Base-by-base conservation (phyloP, 2,329 filamentous ascomycete genomes). In the Alternaria gaisen region DNA sequence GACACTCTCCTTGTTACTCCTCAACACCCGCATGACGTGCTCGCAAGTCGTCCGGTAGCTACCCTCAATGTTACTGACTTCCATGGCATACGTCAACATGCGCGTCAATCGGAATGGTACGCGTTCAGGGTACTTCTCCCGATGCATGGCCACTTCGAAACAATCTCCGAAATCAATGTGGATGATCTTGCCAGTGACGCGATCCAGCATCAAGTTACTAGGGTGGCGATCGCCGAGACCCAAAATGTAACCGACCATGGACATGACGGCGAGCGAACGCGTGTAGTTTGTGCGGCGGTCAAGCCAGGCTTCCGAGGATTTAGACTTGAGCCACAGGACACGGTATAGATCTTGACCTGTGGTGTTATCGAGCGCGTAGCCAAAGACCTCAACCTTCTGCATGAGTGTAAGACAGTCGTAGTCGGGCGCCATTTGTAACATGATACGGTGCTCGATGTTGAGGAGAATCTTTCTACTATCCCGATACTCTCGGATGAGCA, bases 191-290 rank as follows among this genome's bases (percentile, higher is more conserved):
- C 95, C 95, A 1, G 94, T 98, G 63, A 96, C 89, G 40, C 93
- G 91, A 79, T 99, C 95, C 41, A 99, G 90, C 91, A 99, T 96
- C 73, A 99, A 83, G 79, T 99, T 99, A 62, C 93, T 97, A 38
- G 96, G 96, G 81, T 99, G 95, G 48, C 96, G 90, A 81, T 99
- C 95, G 56, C 95, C 95, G 14, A 99, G 85, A 61, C 95, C 96
- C 22, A 99, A 88, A 67, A 99, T 98, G 79, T 99, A 99, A 65
- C 95, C 95, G n/a, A 98, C 95, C 93, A 99, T 99, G n/a, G 93
- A 97, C 95, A 99, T 99, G 72, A 99, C 95, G 70, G 93, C 95
- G 2, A 99, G 85, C 1, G 94, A 98, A 59, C 95, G 91, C 18
- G 95, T 99, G 81, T 99, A 99, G 77, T 97, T 99, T n/a, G 96